Percentiles rank a stretch among this genome's conserved stretches.
Evolutionary conservation across 2,329 filamentous ascomycete genomes (phyloP).

Genomic region (Fusarium mundagurra): DNA sequence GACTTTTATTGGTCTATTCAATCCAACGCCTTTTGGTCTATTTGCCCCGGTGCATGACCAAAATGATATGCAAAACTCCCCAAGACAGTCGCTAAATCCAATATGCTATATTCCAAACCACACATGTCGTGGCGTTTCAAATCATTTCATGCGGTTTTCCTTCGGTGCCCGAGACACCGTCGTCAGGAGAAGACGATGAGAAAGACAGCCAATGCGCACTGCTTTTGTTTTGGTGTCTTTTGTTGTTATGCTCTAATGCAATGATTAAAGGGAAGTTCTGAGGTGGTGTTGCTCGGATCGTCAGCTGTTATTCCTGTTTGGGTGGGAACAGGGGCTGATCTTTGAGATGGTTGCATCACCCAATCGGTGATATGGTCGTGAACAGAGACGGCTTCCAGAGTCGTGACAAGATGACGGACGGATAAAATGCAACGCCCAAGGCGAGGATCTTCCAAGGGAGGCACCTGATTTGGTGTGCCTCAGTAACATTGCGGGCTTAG

Average conservation of each 20-base stretch:
- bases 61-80: conserved; percentile 30
- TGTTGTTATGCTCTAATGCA: conserved; percentile 13
- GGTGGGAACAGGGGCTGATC: conserved; percentile 21
- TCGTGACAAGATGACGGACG: neutral
- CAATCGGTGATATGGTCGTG: conserved; percentile 15
- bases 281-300: conserved; percentile 25
- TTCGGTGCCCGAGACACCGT: conserved; percentile 30
- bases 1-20: conserved; percentile 24
- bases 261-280: neutral
- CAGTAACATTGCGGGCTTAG: neutral
- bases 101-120: conserved; percentile 27
- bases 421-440: conserved; percentile 1
- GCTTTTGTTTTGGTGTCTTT: conserved; percentile 39
- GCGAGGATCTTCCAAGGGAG: conserved; percentile 11
- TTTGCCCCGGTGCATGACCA: conserved; percentile 28
- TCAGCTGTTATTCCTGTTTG: conserved; percentile 23
- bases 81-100: conserved; percentile 37
- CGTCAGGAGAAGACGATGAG: conserved; percentile 11
- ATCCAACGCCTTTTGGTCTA: conserved; percentile 35
- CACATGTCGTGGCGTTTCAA: conserved; percentile 18
- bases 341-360: conserved; percentile 11
- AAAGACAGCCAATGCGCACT: conserved; percentile 38
- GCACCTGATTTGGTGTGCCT: conserved; percentile 9
- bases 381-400: conserved; percentile 9
- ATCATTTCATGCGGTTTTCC: conserved; percentile 31